Conservation (phyloP, 345 rosid genomes). For the Ceriops tagal region DNA sequence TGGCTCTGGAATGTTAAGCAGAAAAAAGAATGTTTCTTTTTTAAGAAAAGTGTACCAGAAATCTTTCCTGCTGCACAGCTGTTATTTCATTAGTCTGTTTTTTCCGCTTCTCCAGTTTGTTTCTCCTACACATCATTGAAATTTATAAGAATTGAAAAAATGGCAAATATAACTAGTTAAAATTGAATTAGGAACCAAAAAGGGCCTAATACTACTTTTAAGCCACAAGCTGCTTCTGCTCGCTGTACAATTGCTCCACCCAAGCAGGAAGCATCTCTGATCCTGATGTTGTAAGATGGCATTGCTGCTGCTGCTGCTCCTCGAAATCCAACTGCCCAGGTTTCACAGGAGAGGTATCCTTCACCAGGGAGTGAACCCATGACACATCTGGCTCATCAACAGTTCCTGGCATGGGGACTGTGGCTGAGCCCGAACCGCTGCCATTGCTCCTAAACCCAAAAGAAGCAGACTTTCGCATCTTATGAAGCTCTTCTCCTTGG, state of each 20-base stretch:
- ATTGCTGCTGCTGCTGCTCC: conserved; percentile 39
- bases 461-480: conserved; percentile 65
- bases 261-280: conserved; percentile 50
- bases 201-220: conserved; percentile 29
- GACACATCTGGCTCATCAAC: conserved; percentile 66
- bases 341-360: conserved; percentile 39
- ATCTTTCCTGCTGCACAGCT: conserved; percentile 26
- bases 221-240: conserved; percentile 79
- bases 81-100: background rate
- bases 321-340: conserved; percentile 28
- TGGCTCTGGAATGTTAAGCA: background rate
- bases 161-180: conserved; percentile 34
- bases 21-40: conserved; percentile 5
- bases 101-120: conserved; percentile 7
- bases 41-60: conserved; percentile 11
- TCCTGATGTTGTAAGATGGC: conserved; percentile 32
- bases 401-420: conserved; percentile 22
- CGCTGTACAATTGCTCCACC: conserved; percentile 76
- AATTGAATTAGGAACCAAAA: conserved; percentile 21
- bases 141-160: conserved; percentile 35
- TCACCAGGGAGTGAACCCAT: conserved; percentile 74
- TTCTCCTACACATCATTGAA: conserved; percentile 18
- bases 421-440: conserved; percentile 17
- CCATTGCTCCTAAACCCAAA: conserved; percentile 50
- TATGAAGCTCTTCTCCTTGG: conserved; percentile 68